phyloP scores from a whole-genome alignment of 768 basidiomycete species.

The Mycena capillaripes region DNA sequence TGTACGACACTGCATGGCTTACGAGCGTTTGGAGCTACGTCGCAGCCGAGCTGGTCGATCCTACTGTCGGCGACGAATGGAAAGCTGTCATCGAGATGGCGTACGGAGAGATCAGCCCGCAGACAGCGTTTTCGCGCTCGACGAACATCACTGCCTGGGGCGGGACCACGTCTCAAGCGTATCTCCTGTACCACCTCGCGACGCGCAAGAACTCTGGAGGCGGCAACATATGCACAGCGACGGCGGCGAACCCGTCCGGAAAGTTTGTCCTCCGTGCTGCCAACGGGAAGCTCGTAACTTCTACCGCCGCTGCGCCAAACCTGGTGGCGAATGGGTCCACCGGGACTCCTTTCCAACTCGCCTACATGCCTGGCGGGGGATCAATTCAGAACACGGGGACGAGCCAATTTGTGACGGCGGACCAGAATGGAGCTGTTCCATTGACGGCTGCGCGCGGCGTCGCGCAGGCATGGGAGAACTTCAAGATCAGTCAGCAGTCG shows the following conservation, averaged over 20 bases:
- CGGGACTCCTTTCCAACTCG: slow-evolving; percentile 42
- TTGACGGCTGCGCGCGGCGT: slow-evolving; percentile 44
- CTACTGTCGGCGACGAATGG: slow-evolving; percentile 48
- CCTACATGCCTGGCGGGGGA: slow-evolving; percentile 48
- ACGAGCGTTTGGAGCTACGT: slow-evolving; percentile 46
- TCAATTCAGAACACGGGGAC: slow-evolving; percentile 43
- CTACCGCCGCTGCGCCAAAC: slow-evolving; percentile 39
- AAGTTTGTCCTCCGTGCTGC: slow-evolving; percentile 46
- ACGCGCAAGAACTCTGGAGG: slow-evolving; percentile 47
- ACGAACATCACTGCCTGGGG: slow-evolving; percentile 50
- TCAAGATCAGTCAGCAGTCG: slow-evolving; percentile 41
- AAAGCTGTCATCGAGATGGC: slow-evolving; percentile 52
- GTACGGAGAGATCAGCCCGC: slow-evolving; percentile 45
- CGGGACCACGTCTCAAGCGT: slow-evolving; percentile 48
- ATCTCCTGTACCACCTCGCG: slow-evolving; percentile 49
- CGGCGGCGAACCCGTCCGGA: slow-evolving; percentile 45
- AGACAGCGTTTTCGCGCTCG: slow-evolving; percentile 45
- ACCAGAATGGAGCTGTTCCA: slow-evolving; percentile 44
- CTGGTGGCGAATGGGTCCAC: slow-evolving; percentile 42
- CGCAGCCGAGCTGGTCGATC: slow-evolving; percentile 42
- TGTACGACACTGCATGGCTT: slow-evolving; percentile 51
- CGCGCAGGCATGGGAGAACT: slow-evolving; percentile 47
- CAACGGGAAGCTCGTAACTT: slow-evolving; percentile 41
- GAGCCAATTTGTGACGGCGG: slow-evolving; percentile 49
- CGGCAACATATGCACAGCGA: slow-evolving; percentile 43